Evolutionary conservation across 768 basidiomycete genomes (phyloP), one percentile per base, ranked within the genome.

Genomic region (Termitomyces sp.): DNA sequence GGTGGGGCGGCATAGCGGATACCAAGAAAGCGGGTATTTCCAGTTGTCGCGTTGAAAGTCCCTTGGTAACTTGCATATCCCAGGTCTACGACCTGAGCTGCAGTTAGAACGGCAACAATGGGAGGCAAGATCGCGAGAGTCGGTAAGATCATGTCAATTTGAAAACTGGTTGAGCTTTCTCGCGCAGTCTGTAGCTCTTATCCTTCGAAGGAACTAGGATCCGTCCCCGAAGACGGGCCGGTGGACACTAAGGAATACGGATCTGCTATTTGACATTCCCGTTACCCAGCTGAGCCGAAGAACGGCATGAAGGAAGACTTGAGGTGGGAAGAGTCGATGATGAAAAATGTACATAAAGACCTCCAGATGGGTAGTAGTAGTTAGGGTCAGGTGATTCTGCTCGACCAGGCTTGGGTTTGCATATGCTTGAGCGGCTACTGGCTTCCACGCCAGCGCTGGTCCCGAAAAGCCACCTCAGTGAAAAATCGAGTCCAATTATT

Each of bases 1-100:
- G 82, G 82, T 27, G 80, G 69, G 18, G 79, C 79, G 12, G 83
- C 82, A 67, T 79, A 84, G 8, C 82, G 74, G 44, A 82, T 72
- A 0, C 76, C 76, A 13, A 79, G 68, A 58, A 77, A 81, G 16
- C 67, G 61, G 0, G 73, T 72, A 57, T 75, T 71, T 13, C 65
- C 64, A 3, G 72, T 72, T 0, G 68, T 68, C 0, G 69, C 44
- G 53, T 78, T 69, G 13, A 75, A 63, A 0, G 65, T 53, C 1
- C 79, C 81, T 66, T 76, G 71, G 56, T 80, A 82, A 53, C 67
- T 65, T 0, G 80, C 75, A 60, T 80, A 79, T 2, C 79, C 79
- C 13, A 82, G 68, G 55, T 80, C 70, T 16, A 81, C 72, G 34
- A 76, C 56, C 13, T 62, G n/a, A 53, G 64, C 57, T 12, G 53